phyloP scores from a whole-genome alignment of 2,329 filamentous ascomycete genomes.

The Pseudopyrenochaeta lycopersici region DNA sequence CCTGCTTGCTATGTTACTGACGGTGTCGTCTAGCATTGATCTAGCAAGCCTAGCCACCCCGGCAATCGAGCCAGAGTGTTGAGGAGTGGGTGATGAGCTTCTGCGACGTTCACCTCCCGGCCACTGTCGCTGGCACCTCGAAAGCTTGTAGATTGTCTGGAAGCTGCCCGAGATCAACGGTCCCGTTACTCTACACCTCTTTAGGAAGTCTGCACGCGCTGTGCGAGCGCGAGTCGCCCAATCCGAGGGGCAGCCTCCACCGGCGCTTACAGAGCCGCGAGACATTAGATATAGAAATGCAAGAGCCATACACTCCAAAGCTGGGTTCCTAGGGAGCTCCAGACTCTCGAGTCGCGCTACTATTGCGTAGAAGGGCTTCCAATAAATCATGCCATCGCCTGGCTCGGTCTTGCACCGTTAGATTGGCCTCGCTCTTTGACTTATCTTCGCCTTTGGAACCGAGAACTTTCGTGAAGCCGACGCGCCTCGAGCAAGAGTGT shows the following conservation, averaged over 20 bases:
- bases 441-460: slow-evolving; percentile 8
- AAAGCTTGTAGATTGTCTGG: slow-evolving; percentile 14
- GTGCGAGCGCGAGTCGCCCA: slow-evolving; percentile 19
- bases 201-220: slow-evolving; percentile 12
- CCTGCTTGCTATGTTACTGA: neutral
- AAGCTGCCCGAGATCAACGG: slow-evolving; percentile 12
- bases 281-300: slow-evolving; percentile 39
- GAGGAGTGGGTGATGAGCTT: slow-evolving; percentile 18
- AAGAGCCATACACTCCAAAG: slow-evolving; percentile 31
- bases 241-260: slow-evolving; percentile 19
- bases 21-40: neutral
- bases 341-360: slow-evolving; percentile 20
- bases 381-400: slow-evolving; percentile 17
- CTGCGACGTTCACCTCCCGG: slow-evolving; percentile 7
- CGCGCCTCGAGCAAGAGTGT: slow-evolving; percentile 1
- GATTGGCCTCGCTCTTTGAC: slow-evolving; percentile 16
- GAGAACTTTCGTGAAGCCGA: slow-evolving; percentile 15
- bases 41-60: slow-evolving; percentile 9
- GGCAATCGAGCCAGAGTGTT: slow-evolving; percentile 8
- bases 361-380: slow-evolving; percentile 17
- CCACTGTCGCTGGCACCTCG: slow-evolving; percentile 30
- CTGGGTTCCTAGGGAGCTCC: slow-evolving; percentile 3
- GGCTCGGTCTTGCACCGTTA: slow-evolving; percentile 17
- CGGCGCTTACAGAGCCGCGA: slow-evolving; percentile 38
- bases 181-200: slow-evolving; percentile 3